Conservation (phyloP, 2,329 filamentous ascomycete species). For the Verticillium isaacii region DNA sequence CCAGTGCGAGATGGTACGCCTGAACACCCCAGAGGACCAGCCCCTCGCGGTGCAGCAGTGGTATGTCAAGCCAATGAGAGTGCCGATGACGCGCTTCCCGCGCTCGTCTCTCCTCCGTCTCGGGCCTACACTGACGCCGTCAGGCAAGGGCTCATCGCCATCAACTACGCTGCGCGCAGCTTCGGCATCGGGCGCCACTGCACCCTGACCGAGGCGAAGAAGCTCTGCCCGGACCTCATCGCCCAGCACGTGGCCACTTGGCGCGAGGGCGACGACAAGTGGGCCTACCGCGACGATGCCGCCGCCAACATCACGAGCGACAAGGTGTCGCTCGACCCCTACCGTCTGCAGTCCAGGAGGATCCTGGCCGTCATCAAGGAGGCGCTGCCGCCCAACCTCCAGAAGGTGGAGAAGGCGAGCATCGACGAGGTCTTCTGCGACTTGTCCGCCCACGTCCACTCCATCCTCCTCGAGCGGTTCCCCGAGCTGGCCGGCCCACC, state of each 20-base stretch:
- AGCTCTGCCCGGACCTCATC: constrained; percentile 78
- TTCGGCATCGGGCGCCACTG: constrained; percentile 79
- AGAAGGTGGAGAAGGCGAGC: constrained; percentile 85
- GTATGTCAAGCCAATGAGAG: constrained; percentile 30
- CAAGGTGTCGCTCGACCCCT: constrained; percentile 93
- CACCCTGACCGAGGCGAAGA: constrained; percentile 74
- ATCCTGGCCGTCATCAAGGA: constrained; percentile 79
- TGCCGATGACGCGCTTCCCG: not conserved
- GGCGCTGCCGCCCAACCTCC: constrained; percentile 57
- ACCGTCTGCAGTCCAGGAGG: constrained; percentile 76
- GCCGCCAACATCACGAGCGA: constrained; percentile 75
- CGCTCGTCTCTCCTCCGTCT: not conserved
- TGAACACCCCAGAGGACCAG: constrained; percentile 67
- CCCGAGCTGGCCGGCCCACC: constrained; percentile 63
- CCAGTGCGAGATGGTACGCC: constrained; percentile 89
- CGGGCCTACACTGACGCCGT: not conserved
- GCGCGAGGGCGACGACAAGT: constrained; percentile 84
- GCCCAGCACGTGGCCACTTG: constrained; percentile 93
- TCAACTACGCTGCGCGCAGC: constrained; percentile 87
- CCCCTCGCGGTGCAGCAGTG: constrained; percentile 94
- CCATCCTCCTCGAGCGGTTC: constrained; percentile 68
- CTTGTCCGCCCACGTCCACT: constrained; percentile 78
- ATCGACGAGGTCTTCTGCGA: constrained; percentile 97
- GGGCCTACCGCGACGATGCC: constrained; percentile 85
- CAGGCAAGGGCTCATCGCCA: constrained; percentile 86